Base-by-base conservation (phyloP, 805 yeast genomes). In the Clavispora asparagi region DNA sequence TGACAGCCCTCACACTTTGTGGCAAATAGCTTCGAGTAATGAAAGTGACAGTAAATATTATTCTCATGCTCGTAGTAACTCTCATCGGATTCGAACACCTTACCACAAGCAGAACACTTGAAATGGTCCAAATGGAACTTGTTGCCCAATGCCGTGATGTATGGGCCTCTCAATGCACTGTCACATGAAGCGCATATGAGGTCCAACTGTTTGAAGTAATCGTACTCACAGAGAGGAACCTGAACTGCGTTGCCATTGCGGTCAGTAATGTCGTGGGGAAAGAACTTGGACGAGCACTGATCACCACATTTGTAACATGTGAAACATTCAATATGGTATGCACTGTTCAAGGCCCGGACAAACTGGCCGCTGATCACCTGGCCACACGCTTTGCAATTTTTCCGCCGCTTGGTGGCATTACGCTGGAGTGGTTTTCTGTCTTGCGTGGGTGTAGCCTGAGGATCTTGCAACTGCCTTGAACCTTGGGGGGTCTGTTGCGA, bases 71-170 rank as follows among this genome's bases (percentile, higher is more conserved):
- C 97, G 66, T 87, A 88, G 64, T 90, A 94, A 60, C 90, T 88
- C 64, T 91, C 97, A 47, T 91, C 91, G 4, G 87, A 81, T 29
- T 92, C 96, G 64, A 95, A 94, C 25, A 87, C 87, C 45, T 82
- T 82, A 35, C 83, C 79, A 62, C 99, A 94, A 29, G 88, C 80
- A 7, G 85, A 82, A 68, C 99, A 95, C 46, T 88, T 86, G 66
- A 95, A 94, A 66, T 94, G 99, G 55, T 94, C 97, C 43, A 92
- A 83, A 59, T 94, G 98, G 63, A 89, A 94, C 59, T 92, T 87
- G 55, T 83, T 81, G 11, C 95, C 96, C 57, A 91, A 78, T 0
- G 97, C 97, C 1, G 96, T 91, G 48, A 91, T 90, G 66, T 92
- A 92, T 1, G 96, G 86, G 0, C 97, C 97, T 56, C 97, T 70